Evolutionary conservation across 345 rosid genomes (phyloP).

Genomic region (Populus tremula): DNA sequence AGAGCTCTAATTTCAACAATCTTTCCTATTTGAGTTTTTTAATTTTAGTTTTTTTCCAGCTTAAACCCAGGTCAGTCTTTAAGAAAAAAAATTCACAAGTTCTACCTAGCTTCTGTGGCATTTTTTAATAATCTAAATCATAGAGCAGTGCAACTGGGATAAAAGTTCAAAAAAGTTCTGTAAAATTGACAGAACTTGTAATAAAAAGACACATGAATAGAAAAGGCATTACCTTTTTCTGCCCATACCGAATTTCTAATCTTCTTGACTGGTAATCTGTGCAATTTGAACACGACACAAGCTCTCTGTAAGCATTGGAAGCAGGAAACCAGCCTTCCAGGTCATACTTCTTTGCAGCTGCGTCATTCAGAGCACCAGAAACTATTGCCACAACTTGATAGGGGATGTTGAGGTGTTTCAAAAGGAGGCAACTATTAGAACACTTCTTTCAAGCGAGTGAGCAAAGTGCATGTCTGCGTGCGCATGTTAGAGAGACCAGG

Average conservation of each 20-base stretch:
- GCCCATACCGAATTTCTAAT: constrained; percentile 85
- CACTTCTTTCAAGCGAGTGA: neutral
- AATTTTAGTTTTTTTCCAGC: too few species aligned
- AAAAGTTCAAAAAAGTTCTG: neutral
- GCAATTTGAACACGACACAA: constrained; percentile 91
- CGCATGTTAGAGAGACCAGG: neutral
- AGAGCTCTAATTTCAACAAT: neutral
- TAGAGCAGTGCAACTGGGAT: neutral
- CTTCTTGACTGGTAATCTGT: constrained; percentile 87
- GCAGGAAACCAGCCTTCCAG: constrained; percentile 97
- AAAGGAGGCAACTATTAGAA: neutral
- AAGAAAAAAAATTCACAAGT: neutral
- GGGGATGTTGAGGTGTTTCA: constrained; percentile 70
- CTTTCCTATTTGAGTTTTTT: neutral
- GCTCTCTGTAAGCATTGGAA: constrained; percentile 81
- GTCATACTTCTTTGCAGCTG: constrained; percentile 96
- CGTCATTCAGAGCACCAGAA: constrained; percentile 87
- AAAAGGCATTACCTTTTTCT: constrained; percentile 66
- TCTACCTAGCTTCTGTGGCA: neutral
- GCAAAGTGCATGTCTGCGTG: neutral
- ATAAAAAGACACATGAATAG: neutral
- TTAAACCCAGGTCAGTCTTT: neutral
- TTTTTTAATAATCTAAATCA: neutral
- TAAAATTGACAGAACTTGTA: neutral
- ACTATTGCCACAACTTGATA: constrained; percentile 81